Evolutionary conservation across 495 filamentous ascomycete species (phyloP).

Genomic region (Parathielavia appendiculata): DNA sequence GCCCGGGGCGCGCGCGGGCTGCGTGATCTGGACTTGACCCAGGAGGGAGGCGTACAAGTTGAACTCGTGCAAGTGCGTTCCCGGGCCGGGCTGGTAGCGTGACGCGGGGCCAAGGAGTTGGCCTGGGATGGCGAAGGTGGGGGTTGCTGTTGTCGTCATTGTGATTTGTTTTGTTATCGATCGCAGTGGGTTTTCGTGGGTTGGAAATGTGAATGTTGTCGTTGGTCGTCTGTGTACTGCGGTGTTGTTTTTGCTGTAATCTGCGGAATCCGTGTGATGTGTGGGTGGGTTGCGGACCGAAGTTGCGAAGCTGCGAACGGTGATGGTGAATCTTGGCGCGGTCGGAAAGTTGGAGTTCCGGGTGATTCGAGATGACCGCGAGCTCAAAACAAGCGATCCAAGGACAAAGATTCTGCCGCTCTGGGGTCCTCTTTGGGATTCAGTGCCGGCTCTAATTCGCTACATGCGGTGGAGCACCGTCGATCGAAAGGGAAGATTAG

Average conservation of each 20-base stretch:
- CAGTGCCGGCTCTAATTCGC: neutral
- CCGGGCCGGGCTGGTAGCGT: conserved; percentile 64
- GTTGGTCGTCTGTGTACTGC: neutral
- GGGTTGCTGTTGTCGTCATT: conserved; percentile 21
- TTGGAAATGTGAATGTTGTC: neutral
- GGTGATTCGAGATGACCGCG: conserved; percentile 14
- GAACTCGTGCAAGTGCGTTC: conserved; percentile 70
- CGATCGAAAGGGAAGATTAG: too few species aligned
- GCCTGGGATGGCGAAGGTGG: conserved; percentile 57
- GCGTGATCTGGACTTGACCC: conserved; percentile 50
- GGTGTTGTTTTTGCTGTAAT: neutral
- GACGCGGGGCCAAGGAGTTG: conserved; percentile 66
- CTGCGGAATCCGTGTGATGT: neutral
- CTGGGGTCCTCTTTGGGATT: neutral
- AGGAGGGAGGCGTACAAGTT: conserved; percentile 71
- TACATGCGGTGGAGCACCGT: neutral
- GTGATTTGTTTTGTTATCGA: neutral
- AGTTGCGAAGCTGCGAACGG: too few species aligned
- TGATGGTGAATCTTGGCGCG: conserved; percentile 10
- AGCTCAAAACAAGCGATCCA: neutral
- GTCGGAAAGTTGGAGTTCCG: conserved; percentile 16
- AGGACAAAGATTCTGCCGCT: conserved; percentile 2
- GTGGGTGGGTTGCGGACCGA: conserved; percentile 1
- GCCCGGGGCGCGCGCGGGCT: conserved; percentile 44
- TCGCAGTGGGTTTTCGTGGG: neutral